Evolutionary conservation across 768 basidiomycete genomes (phyloP), one percentile per base, ranked within the genome.

Genomic region (Pulveroboletus sp.): DNA sequence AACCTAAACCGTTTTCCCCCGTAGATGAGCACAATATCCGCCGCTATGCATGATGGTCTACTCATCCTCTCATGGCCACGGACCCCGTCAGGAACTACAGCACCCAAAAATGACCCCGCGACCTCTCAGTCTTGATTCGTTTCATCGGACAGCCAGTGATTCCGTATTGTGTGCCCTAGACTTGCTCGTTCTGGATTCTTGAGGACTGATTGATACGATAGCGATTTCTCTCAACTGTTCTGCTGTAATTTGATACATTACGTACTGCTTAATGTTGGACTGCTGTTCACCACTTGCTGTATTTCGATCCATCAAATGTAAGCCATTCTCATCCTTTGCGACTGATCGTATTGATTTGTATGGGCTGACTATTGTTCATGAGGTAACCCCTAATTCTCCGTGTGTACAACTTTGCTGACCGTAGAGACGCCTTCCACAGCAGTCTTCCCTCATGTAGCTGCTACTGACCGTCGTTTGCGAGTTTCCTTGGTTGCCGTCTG

Each of bases 1-100:
- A 35, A 33, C 32, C 31, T 17, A 30, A 12, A 52, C 5, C 35
- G 28, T 33, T 8, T 12, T 39, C 18, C 41, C 1, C 2, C 11
- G 2, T 43, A 74, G 73, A 66, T 54, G 59, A 61, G 54, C 32
- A 75, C 67, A 17, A 66, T 74, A 51, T 67, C 64, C n/a, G 73
- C 74, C 10, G 61, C 64, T 8, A 63, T 74, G 59, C 61, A 55
- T 26, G 72, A 73, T 42, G 73, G 73, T 15, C 62, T 75, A 35
- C 63, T 75, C 14, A 50, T 69, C 1, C 35, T 75, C 30, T 68
- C 72, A 8, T 75, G 73, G 73, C 73, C 73, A 2, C 63, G 67
- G 30, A 32, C 37, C 3, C 55, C 68, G 12, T 39, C 56, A 0
- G 58, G 58, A 24, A 39, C 54, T 27, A 58, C 52, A 52, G 40